These are phyloP conservation scores for Aphanocladium album DNA, from an alignment of 2,329 filamentous ascomycete species.

Conservation along the genomic window DNA sequence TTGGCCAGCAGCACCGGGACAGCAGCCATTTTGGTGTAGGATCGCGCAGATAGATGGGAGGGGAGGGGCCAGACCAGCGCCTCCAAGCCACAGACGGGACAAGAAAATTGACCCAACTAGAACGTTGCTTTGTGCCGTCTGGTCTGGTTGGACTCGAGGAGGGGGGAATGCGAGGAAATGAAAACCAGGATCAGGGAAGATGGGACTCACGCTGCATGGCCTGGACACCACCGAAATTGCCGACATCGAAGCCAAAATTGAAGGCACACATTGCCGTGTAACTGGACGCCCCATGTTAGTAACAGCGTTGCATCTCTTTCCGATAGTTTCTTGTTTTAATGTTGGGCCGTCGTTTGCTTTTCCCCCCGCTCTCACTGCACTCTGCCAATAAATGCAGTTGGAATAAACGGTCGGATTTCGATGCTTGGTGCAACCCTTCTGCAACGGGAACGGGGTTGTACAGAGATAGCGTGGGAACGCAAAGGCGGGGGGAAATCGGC, in stretches of 20 bases:
- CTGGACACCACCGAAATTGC: slow-evolving; percentile 23
- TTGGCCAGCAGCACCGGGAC: not conserved
- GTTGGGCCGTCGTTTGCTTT: not conserved
- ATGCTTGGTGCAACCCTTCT: not conserved
- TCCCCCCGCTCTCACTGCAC: not conserved
- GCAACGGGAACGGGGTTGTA: not conserved
- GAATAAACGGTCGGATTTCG: not conserved
- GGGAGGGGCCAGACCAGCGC: not conserved
- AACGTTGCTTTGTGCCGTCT: not conserved
- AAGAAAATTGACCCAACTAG: not conserved
- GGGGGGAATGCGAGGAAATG: not conserved
- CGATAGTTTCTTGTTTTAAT: not conserved
- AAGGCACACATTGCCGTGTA: slow-evolving; percentile 22
- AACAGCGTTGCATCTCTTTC: not conserved
- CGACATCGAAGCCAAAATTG: slow-evolving; percentile 25
- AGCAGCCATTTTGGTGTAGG: not conserved
- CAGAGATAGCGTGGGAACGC: not conserved
- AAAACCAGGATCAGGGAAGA: not conserved
- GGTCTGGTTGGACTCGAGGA: not conserved
- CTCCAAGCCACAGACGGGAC: not conserved
- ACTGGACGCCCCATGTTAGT: slow-evolving; percentile 9
- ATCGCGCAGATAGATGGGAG: not conserved
- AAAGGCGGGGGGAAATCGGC: not conserved
- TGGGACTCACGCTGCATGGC: slow-evolving; percentile 18
- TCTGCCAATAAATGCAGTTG: not conserved